These are phyloP conservation scores for Boletellus ananiceps DNA, from an alignment of 768 basidiomycete species.

Conservation along the genomic window DNA sequence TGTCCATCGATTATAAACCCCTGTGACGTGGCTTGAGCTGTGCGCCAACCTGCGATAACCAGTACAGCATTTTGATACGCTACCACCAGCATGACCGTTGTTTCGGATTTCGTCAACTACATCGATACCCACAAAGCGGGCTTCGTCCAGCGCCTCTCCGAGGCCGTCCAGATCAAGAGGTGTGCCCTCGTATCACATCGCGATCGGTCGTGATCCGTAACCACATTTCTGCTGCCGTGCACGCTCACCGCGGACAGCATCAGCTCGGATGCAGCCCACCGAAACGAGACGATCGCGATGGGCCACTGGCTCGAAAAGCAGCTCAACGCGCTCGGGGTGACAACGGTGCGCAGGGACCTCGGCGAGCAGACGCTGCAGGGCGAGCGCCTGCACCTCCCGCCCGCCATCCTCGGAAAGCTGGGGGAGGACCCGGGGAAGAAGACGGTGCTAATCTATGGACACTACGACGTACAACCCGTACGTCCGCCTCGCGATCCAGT, in stretches of 20 bases:
- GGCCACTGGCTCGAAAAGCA: conserved; percentile 72
- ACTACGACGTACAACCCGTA: conserved; percentile 94
- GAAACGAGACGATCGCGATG: conserved; percentile 82
- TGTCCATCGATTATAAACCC: no score
- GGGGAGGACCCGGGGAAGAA: conserved; percentile 87
- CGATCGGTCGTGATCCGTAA: neutral
- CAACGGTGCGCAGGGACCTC: conserved; percentile 68
- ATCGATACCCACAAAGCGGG: conserved; percentile 66
- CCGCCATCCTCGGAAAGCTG: conserved; percentile 75
- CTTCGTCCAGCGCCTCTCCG: conserved; percentile 74
- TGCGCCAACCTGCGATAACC: no score
- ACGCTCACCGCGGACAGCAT: conserved; percentile 39
- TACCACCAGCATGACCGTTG: conserved; percentile 26
- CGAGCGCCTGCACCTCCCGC: conserved; percentile 69
- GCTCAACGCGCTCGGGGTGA: conserved; percentile 73
- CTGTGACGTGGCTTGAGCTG: no score
- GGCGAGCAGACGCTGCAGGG: conserved; percentile 75
- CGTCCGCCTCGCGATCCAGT: conserved; percentile 11
- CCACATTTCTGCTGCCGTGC: no score
- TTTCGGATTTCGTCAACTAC: conserved; percentile 37
- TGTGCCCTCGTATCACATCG: conserved; percentile 17
- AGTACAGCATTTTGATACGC: no score
- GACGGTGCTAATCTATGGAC: conserved; percentile 90
- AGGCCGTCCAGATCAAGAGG: conserved; percentile 85
- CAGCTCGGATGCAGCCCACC: conserved; percentile 64